Conservation (phyloP, 2,329 filamentous ascomycete genomes). For the Oidium heveae region DNA sequence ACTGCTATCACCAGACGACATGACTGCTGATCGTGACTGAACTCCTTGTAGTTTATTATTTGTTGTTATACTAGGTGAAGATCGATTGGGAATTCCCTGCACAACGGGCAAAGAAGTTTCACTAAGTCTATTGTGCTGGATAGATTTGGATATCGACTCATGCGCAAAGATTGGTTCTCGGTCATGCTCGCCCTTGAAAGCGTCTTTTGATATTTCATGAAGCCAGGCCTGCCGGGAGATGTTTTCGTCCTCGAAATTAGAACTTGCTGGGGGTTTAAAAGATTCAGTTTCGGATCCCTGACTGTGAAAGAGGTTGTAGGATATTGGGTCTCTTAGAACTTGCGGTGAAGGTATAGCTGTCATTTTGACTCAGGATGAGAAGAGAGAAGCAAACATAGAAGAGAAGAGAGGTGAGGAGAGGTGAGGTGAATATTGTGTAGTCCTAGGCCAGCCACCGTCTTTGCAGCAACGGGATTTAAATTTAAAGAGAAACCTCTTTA, state of each 20-base stretch:
- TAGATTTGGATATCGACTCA: not conserved
- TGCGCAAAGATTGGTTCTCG: not conserved
- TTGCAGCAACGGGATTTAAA: no score
- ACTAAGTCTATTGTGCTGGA: not conserved
- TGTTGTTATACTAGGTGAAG: not conserved
- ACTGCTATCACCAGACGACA: not conserved
- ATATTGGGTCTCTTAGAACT: no score
- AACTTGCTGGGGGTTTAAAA: not conserved
- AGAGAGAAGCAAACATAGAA: no score
- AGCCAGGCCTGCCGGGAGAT: not conserved
- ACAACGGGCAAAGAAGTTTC: not conserved
- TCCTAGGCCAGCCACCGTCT: no score
- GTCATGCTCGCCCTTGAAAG: not conserved
- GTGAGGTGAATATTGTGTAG: no score
- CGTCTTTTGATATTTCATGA: not conserved
- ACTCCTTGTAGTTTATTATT: not conserved
- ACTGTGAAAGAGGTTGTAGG: no score
- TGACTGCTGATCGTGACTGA: not conserved
- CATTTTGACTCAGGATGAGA: no score
- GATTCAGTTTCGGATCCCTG: not conserved
- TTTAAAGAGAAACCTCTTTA: no score
- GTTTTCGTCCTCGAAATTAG: not conserved
- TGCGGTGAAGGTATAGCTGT: no score
- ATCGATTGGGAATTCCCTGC: not conserved
- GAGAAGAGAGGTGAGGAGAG: no score